phyloP scores from a whole-genome alignment of 257 asterid genomes.

The Jacaranda copaia region DNA sequence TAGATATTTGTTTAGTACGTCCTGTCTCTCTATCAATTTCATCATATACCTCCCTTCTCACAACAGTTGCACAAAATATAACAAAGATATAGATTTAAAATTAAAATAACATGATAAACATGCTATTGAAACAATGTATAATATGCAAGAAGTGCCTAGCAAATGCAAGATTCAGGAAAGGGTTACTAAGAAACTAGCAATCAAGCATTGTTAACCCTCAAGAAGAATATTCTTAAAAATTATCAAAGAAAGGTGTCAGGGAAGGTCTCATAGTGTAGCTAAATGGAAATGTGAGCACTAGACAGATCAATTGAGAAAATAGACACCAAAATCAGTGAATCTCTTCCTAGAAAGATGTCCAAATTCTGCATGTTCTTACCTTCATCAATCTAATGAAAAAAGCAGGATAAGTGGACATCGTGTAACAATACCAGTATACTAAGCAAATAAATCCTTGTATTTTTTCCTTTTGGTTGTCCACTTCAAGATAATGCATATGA shows the following conservation, averaged over 20 bases:
- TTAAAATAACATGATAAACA: slow-evolving; percentile 6
- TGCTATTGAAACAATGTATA: neutral
- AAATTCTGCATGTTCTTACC: slow-evolving; percentile 97
- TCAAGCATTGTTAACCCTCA: neutral
- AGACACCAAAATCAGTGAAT: slow-evolving; percentile 88
- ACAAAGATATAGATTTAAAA: slow-evolving; percentile 31
- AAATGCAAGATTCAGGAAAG: neutral
- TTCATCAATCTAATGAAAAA: slow-evolving; percentile 86
- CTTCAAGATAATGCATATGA: neutral
- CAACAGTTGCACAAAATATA: slow-evolving; percentile 73
- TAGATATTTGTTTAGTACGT: slow-evolving; percentile 77
- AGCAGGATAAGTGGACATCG: slow-evolving; percentile 97
- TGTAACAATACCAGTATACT: slow-evolving; percentile 84
- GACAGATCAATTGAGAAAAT: neutral
- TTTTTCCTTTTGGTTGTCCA: neutral
- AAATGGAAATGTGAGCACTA: neutral
- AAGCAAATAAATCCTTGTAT: slow-evolving; percentile 23
- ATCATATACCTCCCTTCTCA: slow-evolving; percentile 87
- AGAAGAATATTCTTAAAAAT: neutral
- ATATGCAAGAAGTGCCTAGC: neutral
- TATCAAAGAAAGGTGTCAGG: slow-evolving; percentile 8
- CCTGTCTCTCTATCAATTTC: slow-evolving; percentile 99
- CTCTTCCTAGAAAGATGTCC: slow-evolving; percentile 89
- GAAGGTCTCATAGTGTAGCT: neutral
- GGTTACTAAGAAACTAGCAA: neutral